Percentiles rank a stretch among this genome's conserved stretches.
Conservation (phyloP, 2,329 filamentous ascomycete genomes). For the Cladosporium sphaerospermum region DNA sequence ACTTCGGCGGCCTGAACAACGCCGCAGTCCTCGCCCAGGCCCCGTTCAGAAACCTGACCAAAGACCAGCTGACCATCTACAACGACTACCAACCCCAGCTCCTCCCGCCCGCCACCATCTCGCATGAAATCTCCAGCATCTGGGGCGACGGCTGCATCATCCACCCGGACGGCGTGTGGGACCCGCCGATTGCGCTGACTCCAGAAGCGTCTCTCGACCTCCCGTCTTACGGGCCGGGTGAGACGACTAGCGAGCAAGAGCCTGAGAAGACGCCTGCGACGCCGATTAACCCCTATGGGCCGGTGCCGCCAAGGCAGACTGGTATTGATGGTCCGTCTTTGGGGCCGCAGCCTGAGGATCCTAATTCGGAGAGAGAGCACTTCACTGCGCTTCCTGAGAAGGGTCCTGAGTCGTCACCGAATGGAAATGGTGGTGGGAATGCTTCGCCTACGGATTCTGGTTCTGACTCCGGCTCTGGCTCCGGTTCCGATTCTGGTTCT, state of each 20-base stretch:
- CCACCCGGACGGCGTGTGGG: slow-evolving; percentile 17
- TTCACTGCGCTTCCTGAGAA: slow-evolving; percentile 8
- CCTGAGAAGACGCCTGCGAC: slow-evolving; percentile 2
- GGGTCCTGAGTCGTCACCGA: background rate
- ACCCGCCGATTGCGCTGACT: slow-evolving; percentile 17
- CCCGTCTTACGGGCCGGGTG: background rate
- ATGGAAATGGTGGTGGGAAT: background rate
- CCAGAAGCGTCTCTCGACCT: background rate
- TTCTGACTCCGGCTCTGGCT: background rate
- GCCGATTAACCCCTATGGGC: slow-evolving; percentile 3
- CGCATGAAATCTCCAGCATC: slow-evolving; percentile 4
- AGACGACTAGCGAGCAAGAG: background rate
- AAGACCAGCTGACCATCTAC: slow-evolving; percentile 16
- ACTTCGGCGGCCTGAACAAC: slow-evolving; percentile 15
- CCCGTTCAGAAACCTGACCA: slow-evolving; percentile 1
- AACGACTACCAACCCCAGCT: slow-evolving; percentile 21
- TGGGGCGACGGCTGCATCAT: slow-evolving; percentile 15
- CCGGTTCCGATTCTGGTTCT: background rate
- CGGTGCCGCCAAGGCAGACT: background rate
- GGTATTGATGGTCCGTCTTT: background rate
- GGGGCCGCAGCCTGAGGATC: background rate
- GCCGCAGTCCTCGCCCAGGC: slow-evolving; percentile 5
- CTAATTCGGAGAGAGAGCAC: background rate
- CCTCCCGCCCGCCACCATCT: slow-evolving; percentile 11
- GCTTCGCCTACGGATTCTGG: background rate